Percentiles rank a stretch among this genome's conserved stretches.
phyloP scores from a whole-genome alignment of 2,329 filamentous ascomycete species.

The Hypomyces rosellus region DNA sequence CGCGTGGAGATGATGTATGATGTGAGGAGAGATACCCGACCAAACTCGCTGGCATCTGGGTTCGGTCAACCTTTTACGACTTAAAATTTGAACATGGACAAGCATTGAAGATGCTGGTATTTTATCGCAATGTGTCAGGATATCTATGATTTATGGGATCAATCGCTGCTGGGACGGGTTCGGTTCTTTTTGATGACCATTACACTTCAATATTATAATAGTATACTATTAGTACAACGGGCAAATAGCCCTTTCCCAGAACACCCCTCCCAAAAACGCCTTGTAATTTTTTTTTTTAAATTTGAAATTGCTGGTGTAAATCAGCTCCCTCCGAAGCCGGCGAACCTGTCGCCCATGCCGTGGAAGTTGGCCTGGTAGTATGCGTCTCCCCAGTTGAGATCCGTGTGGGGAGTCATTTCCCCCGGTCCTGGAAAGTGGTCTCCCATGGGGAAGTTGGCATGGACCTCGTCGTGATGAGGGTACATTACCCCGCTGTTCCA shows the following conservation, averaged over 20 bases:
- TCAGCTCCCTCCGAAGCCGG: conserved; percentile 11
- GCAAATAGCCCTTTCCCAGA: too few species aligned
- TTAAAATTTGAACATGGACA: neutral
- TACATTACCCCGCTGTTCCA: conserved; percentile 25
- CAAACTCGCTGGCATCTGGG: conserved; percentile 8
- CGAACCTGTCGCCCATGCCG: conserved; percentile 17
- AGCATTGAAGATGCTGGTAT: neutral
- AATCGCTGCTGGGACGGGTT: too few species aligned
- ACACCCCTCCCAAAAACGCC: too few species aligned
- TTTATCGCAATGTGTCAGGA: too few species aligned
- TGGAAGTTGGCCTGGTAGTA: conserved; percentile 20
- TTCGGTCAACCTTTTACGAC: neutral
- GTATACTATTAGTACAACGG: conserved; percentile 5
- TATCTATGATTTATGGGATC: too few species aligned
- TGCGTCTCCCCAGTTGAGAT: conserved; percentile 14
- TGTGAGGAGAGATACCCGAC: conserved; percentile 11
- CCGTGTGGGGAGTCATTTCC: conserved; percentile 20
- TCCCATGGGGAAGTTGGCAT: conserved; percentile 14
- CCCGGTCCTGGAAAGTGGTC: conserved; percentile 18
- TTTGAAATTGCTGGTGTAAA: neutral
- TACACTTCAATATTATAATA: too few species aligned
- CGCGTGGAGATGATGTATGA: conserved; percentile 14
- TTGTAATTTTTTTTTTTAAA: too few species aligned
- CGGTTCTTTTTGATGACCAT: too few species aligned
- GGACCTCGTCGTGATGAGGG: conserved; percentile 14